Conservation (phyloP, 1,139 yeast genomes). For the Geotrichum bryndzae region DNA sequence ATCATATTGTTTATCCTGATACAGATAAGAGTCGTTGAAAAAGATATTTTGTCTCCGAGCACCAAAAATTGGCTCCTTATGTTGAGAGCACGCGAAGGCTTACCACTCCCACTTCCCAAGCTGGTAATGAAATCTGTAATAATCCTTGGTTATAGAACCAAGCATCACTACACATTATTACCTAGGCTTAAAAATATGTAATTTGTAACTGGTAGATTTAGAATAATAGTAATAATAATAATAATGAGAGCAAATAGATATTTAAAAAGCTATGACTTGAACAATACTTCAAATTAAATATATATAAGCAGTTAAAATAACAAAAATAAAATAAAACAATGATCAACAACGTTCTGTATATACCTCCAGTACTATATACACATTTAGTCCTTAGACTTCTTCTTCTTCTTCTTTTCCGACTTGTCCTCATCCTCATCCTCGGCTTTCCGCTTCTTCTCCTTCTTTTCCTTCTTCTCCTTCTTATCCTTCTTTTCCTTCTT, state of each 20-base stretch:
- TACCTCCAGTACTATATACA: conserved; percentile 9
- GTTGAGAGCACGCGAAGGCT: conserved; percentile 17
- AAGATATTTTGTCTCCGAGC: not conserved
- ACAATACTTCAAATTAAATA: not conserved
- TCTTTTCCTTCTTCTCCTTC: conserved; percentile 41
- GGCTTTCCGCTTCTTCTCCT: conserved; percentile 63
- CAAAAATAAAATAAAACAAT: conserved; percentile 2
- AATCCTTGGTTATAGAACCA: not conserved
- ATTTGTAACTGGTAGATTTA: not conserved
- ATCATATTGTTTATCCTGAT: not conserved
- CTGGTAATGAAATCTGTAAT: not conserved
- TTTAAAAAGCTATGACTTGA: not conserved
- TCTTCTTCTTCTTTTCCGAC: conserved; percentile 39
- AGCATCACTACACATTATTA: not conserved
- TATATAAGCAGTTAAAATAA: not conserved
- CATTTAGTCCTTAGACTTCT: conserved; percentile 23
- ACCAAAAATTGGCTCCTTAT: conserved; percentile 9
- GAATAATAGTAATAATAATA: not conserved
- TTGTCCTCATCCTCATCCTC: conserved; percentile 62
- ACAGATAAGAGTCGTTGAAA: not conserved
- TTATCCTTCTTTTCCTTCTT: conserved; percentile 47
- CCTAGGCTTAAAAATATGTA: not conserved
- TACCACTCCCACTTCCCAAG: not conserved
- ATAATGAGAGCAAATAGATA: not conserved
- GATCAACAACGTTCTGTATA: not conserved